These are phyloP conservation scores for Globisporangium middletonii DNA, from an alignment of 352 stramenopile genomes.

Conservation along the genomic window DNA sequence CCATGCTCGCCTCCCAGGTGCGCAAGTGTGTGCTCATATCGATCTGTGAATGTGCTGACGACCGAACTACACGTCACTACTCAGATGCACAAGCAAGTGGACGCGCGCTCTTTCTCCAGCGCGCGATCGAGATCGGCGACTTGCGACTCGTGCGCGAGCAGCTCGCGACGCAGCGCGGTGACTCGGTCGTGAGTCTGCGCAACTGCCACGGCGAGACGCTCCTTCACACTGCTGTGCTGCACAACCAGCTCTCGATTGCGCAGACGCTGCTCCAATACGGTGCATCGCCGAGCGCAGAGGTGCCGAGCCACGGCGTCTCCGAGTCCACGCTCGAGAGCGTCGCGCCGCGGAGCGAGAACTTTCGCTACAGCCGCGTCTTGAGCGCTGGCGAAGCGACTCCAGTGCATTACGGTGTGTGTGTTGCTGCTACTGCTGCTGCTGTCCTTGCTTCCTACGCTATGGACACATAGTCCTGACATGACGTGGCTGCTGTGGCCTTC, in stretches of 20 bases:
- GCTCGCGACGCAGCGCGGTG: slow-evolving; percentile 6
- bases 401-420: slow-evolving; percentile 44
- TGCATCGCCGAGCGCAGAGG: slow-evolving; percentile 29
- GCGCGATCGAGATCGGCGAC: slow-evolving; percentile 53
- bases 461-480: neutral
- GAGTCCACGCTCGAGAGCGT: slow-evolving; percentile 39
- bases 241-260: slow-evolving; percentile 38
- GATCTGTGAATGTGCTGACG: neutral
- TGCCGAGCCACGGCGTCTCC: slow-evolving; percentile 20
- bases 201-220: slow-evolving; percentile 61
- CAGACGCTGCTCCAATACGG: slow-evolving; percentile 46
- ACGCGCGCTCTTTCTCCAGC: slow-evolving; percentile 31
- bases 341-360: slow-evolving; percentile 47
- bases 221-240: slow-evolving; percentile 61
- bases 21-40: slow-evolving; percentile 1
- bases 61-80: neutral
- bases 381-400: slow-evolving; percentile 48
- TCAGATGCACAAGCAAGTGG: slow-evolving; percentile 31
- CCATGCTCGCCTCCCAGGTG: slow-evolving; percentile 24
- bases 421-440: neutral
- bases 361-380: slow-evolving; percentile 46
- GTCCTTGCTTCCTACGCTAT: neutral
- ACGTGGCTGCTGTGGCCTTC: neutral
- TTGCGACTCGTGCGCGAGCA: slow-evolving; percentile 20
- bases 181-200: slow-evolving; percentile 4